Conservation (phyloP, 805 yeast species). For the Myxozyma vanderwaltii region DNA sequence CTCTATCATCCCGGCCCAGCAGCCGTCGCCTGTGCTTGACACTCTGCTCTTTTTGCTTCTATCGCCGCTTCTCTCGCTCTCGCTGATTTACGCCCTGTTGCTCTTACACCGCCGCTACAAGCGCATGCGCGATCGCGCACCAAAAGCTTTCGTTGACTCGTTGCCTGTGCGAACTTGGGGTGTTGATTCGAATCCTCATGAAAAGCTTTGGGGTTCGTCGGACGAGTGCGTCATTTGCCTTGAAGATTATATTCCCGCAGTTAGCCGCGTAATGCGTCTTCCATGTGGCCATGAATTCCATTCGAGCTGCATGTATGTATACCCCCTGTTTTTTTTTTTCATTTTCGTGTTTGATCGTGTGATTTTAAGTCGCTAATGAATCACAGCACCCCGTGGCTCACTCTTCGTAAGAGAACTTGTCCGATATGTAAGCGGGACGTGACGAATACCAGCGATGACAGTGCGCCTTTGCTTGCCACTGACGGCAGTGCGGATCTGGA, state of each 20-base stretch:
- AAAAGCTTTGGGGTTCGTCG: constrained; percentile 47
- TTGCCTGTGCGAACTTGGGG: constrained; percentile 46
- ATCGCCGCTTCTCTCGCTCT: constrained; percentile 46
- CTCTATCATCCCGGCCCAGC: constrained; percentile 36
- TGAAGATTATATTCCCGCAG: constrained; percentile 53
- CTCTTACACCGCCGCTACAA: constrained; percentile 43
- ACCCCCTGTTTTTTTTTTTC: not conserved
- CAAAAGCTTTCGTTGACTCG: constrained; percentile 43
- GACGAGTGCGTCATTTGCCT: constrained; percentile 64
- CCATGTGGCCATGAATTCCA: constrained; percentile 67
- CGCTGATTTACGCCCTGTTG: constrained; percentile 43
- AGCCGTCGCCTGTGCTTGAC: constrained; percentile 43
- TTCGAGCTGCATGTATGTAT: constrained; percentile 50
- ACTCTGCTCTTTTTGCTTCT: constrained; percentile 44
- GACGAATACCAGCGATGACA: constrained; percentile 23
- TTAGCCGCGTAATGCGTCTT: constrained; percentile 53
- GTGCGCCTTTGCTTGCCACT: constrained; percentile 5
- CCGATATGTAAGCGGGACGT: constrained; percentile 59
- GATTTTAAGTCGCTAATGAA: not conserved
- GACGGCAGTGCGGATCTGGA: constrained; percentile 21
- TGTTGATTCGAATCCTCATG: constrained; percentile 29
- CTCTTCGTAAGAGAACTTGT: constrained; percentile 55
- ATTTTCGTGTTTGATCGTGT: not conserved
- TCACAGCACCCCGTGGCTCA: constrained; percentile 54
- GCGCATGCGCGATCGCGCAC: constrained; percentile 44